Evolutionary conservation across 2,329 filamentous ascomycete genomes (phyloP).

Genomic region (Alternaria incomplexa): DNA sequence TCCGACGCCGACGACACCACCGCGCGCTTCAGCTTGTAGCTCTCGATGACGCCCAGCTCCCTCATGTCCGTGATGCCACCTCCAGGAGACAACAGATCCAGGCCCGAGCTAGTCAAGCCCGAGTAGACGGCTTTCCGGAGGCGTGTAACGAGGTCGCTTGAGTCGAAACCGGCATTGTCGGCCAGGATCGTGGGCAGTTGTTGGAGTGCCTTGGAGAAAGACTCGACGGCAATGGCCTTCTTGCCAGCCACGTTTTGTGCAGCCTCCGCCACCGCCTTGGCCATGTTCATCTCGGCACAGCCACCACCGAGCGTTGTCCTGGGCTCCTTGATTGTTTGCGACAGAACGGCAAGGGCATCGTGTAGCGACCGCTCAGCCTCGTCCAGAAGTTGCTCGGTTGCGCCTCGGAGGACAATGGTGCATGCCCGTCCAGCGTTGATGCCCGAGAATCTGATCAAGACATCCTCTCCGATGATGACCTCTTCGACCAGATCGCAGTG

Average conservation of each 20-base stretch:
- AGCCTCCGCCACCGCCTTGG: conserved; percentile 92
- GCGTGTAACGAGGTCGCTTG: conserved; percentile 88
- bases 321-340: conserved; percentile 94
- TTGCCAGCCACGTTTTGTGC: conserved; percentile 96
- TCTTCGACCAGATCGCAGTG: conserved; percentile 96
- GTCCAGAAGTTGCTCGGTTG: conserved; percentile 94
- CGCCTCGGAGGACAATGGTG: conserved; percentile 94
- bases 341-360: conserved; percentile 93
- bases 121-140: conserved; percentile 94
- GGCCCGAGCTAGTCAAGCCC: conserved; percentile 87
- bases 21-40: conserved; percentile 98
- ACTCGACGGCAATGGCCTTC: conserved; percentile 90
- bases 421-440: conserved; percentile 93
- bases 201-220: conserved; percentile 86
- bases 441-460: conserved; percentile 94
- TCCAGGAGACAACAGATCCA: conserved; percentile 87
- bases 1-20: conserved; percentile 96
- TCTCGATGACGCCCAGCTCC: conserved; percentile 92
- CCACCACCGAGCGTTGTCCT: conserved; percentile 93
- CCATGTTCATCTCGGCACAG: conserved; percentile 98
- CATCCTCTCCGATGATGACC: conserved; percentile 97
- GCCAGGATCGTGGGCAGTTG: conserved; percentile 96
- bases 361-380: conserved; percentile 96
- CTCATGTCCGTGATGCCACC: conserved; percentile 96
- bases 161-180: conserved; percentile 96